Evolutionary conservation across 192 early-diverging fungal species (phyloP).

Genomic region (Mortierella hygrophila): DNA sequence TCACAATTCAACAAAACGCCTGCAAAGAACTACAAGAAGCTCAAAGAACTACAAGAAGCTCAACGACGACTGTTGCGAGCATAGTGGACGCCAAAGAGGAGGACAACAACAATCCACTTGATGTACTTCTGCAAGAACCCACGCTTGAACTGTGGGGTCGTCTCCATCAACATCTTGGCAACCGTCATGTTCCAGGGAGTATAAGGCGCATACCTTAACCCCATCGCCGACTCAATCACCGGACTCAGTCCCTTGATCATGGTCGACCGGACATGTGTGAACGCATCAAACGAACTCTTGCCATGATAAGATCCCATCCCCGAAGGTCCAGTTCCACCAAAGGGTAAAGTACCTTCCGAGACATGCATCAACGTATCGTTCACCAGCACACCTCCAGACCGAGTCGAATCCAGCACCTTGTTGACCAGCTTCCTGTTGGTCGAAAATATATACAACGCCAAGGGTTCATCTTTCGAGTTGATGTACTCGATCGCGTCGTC

Average conservation of each 20-base stretch:
- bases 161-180: neutral
- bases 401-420: constrained; percentile 64
- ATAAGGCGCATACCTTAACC: constrained; percentile 5
- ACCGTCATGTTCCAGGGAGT: neutral
- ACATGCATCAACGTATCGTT: constrained; percentile 83
- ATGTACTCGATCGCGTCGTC: constrained; percentile 74
- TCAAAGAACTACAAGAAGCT: neutral
- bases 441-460: constrained; percentile 84
- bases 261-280: constrained; percentile 77
- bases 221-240: neutral
- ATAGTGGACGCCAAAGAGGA: constrained; percentile 41
- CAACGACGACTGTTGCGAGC: neutral
- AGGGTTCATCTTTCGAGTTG: constrained; percentile 75
- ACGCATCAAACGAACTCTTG: constrained; percentile 75
- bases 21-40: neutral
- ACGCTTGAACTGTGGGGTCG: constrained; percentile 12
- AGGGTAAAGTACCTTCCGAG: constrained; percentile 67
- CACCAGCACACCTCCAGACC: constrained; percentile 74
- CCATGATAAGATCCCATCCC: constrained; percentile 88
- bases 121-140: constrained; percentile 17
- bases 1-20: neutral
- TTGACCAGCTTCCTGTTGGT: constrained; percentile 64
- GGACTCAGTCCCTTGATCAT: constrained; percentile 55
- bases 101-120: constrained; percentile 20
- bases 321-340: constrained; percentile 84